These are phyloP conservation scores for Asterionellopsis glacialis DNA, from an alignment of 108 stramenopile species.

Conservation along the genomic window DNA sequence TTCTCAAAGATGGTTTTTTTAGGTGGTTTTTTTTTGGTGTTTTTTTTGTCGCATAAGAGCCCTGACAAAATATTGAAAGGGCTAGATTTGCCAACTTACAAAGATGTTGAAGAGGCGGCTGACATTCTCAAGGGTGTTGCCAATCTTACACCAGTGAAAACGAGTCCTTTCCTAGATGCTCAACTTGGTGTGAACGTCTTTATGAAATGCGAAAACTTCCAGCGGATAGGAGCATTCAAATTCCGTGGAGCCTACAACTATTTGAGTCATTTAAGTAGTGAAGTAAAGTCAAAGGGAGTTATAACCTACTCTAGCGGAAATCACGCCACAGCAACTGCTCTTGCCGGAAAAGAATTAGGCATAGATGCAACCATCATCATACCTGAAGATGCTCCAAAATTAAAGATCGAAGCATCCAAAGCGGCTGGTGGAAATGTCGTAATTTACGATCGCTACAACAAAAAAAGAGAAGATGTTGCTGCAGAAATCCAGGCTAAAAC, in stretches of 20 bases:
- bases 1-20: no score
- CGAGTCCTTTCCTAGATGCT: slow-evolving; percentile 9
- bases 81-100: slow-evolving; percentile 5
- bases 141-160: slow-evolving; percentile 44
- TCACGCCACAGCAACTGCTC: slow-evolving; percentile 84
- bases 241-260: slow-evolving; percentile 85
- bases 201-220: slow-evolving; percentile 79
- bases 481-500: no score
- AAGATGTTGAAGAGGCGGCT: slow-evolving; percentile 32
- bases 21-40: no score
- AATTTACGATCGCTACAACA: background rate
- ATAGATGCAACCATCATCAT: slow-evolving; percentile 70
- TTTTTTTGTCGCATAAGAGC: no score
- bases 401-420: slow-evolving; percentile 52
- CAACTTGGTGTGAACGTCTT: slow-evolving; percentile 26
- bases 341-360: slow-evolving; percentile 38
- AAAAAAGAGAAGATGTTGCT: no score
- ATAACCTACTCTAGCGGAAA: slow-evolving; percentile 80
- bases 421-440: slow-evolving; percentile 70
- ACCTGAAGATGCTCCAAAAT: slow-evolving; percentile 65
- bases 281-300: slow-evolving; percentile 1
- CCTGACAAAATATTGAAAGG: no score
- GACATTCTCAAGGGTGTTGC: slow-evolving; percentile 29
- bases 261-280: slow-evolving; percentile 3
- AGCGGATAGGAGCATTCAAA: slow-evolving; percentile 88